Evolutionary conservation across 176 grass and related monocot genomes (phyloP).

Genomic region (Bothriochloa decipiens): DNA sequence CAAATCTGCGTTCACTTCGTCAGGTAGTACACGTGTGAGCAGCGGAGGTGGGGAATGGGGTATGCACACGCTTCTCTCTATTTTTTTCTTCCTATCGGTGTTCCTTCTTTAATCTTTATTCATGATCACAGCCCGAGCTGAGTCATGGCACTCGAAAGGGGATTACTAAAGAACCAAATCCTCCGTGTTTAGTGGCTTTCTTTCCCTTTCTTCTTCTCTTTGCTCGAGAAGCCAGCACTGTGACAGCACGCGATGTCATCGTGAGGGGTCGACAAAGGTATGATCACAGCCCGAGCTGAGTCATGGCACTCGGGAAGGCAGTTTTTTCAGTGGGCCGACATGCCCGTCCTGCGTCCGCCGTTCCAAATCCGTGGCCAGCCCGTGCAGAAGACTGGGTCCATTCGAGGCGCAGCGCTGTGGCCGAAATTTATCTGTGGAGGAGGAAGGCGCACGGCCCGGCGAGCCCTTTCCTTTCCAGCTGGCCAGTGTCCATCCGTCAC

Average conservation of each 20-base stretch:
- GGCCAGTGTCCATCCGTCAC: no score
- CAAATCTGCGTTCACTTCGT: background rate
- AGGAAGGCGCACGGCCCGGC: background rate
- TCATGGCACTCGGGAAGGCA: no score
- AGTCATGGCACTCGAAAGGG: background rate
- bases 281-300: background rate
- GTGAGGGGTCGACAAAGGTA: background rate
- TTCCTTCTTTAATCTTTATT: background rate
- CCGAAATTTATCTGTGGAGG: background rate
- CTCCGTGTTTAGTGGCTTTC: background rate
- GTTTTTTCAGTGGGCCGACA: background rate
- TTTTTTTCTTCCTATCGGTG: background rate
- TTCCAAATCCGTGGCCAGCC: background rate
- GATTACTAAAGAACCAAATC: background rate
- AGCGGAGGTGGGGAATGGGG: background rate
- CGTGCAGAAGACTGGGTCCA: background rate
- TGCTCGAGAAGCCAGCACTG: background rate
- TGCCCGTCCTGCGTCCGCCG: background rate
- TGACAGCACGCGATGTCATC: background rate
- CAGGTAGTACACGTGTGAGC: background rate
- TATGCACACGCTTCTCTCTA: background rate
- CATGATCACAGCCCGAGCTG: background rate
- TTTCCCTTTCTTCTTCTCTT: background rate
- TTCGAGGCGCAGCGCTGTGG: no score
- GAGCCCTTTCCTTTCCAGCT: no score